Percentiles rank a stretch among this genome's conserved stretches.
These are phyloP conservation scores for Serendipita sp. DNA, from an alignment of 768 basidiomycete species.

Conservation along the genomic window DNA sequence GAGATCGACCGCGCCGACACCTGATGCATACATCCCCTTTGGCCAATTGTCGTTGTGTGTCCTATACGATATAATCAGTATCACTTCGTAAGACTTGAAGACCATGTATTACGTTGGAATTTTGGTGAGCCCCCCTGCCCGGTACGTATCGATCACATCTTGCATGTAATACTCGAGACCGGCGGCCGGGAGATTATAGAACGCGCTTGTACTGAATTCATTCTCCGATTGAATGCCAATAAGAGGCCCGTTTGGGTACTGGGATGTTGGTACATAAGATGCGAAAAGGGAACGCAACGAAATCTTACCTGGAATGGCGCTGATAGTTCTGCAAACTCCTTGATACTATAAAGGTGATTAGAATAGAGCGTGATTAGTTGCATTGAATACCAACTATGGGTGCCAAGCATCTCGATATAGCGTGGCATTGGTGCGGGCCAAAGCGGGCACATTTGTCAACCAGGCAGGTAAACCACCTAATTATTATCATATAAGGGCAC, in stretches of 20 bases:
- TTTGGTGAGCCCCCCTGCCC: slow-evolving; percentile 13
- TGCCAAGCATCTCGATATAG: slow-evolving; percentile 14
- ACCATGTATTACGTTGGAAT: slow-evolving; percentile 11
- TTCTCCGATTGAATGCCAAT: slow-evolving; percentile 15
- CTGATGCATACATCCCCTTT: slow-evolving; percentile 11
- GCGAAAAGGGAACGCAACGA: background rate
- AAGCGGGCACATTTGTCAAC: slow-evolving; percentile 14
- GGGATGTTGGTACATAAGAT: background rate
- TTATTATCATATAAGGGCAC: background rate
- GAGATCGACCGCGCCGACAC: slow-evolving; percentile 14
- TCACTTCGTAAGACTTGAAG: background rate
- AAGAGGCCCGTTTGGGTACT: slow-evolving; percentile 16
- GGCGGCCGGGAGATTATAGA: background rate
- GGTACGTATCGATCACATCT: slow-evolving; percentile 12
- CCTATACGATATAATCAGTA: slow-evolving; percentile 1
- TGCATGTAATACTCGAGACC: slow-evolving; percentile 14
- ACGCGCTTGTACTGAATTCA: slow-evolving; percentile 11
- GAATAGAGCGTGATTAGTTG: background rate
- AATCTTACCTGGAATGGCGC: background rate
- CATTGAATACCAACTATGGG: slow-evolving; percentile 1
- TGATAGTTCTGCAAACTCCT: slow-evolving; percentile 7
- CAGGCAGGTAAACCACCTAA: slow-evolving; percentile 16
- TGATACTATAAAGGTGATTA: slow-evolving; percentile 10
- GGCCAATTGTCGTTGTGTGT: slow-evolving; percentile 14
- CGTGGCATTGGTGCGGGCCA: slow-evolving; percentile 13